Base-by-base conservation (phyloP, 306 rosid species). In the Castanopsis chinensis region DNA sequence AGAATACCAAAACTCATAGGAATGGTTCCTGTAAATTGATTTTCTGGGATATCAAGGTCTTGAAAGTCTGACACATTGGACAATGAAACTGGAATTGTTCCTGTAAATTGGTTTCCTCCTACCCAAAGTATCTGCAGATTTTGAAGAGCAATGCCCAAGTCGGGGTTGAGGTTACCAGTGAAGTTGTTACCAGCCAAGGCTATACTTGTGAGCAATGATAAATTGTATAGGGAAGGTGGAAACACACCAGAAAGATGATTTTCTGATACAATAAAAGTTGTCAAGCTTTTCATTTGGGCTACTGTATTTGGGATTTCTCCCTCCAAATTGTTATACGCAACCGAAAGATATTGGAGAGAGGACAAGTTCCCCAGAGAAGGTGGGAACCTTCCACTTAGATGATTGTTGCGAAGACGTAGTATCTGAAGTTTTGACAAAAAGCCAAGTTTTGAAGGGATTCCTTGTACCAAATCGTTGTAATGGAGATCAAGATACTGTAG, bases 221-320 rank as follows among this genome's bases (percentile, higher is more conserved):
- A 8, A 68, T 68, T 68, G 51, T 19, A 37, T 6, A 68, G 72
- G 51, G 51, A 68, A 68, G 52, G 15, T 32, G 72, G 72, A 35
- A 35, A 37, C 27, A 4, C 52, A 18, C 72, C 72, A 3, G 45
- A 68, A 33, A 68, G 10, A 6, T 35, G 3, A 68, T 68, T 68
- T 0, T 1, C 0, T 0, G 12, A 23, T 6, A 68, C 45, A 0
- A 0, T 0, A 32, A 41, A 41, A 41, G 0, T 2, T 6, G 3
- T 18, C 72, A 35, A 33, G 27, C 27, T 33, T 35, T 6, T 68
- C 72, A 68, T 68, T n/a, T 68, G 23, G 28, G 72, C 20, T 68
- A 68, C 23, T 17, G 69, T 61, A 61, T 28, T 33, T 61, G 69
- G 69, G 14, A 61, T 28, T 61, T 61, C 69, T 68, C 72, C 52